Evolutionary conservation across 2,329 filamentous ascomycete species (phyloP), one percentile per base, ranked within the genome.

Genomic region (Aspergillus pseudoterreus): DNA sequence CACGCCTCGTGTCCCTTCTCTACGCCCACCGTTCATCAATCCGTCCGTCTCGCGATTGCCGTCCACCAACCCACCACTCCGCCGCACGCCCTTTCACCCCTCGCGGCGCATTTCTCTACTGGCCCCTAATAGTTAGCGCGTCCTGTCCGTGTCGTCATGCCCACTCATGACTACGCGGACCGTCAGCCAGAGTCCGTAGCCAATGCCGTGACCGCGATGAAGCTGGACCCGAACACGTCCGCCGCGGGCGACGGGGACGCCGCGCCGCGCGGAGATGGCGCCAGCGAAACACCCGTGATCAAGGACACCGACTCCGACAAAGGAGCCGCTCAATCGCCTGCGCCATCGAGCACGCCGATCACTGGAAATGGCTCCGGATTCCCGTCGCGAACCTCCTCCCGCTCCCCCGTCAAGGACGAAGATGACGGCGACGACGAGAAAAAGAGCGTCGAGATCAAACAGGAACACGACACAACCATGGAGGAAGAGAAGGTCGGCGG

Each of bases 401-500:
- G 55, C 43, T 55, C 58, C 39, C 56, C 59, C 24, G 52, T 63
- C 61, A 63, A 72, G 57, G 59, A 72, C 65, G 46, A 32, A 9
- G 54, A 54, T 56, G 64, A 66, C 47, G 65, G 64, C 49, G 38
- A 52, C 27, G 45, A 51, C 24, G 46, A 32, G 6, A 55, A 54
- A 56, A 63, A 65, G 47, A 65, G 64, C 49, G 35, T 50, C 27
- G 45, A 51, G 21, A 49, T 43, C 43, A 51, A 46, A 21, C 50
- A 54, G 39, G 19, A 42, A 42, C 15, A 8, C 8, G 39, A 21
- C n/a, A 19, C 35, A 5, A 14, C 35, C 12, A 12, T 15, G 22
- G 49, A 53, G 32, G 78, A 82, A 64, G 79, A 83, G 60, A 75
- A 75, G 38, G 71, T 86, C 47, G 79, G 80, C 52, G 83, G 81